Conservation (phyloP, 345 rosid species). For the Syzygium aqueum region DNA sequence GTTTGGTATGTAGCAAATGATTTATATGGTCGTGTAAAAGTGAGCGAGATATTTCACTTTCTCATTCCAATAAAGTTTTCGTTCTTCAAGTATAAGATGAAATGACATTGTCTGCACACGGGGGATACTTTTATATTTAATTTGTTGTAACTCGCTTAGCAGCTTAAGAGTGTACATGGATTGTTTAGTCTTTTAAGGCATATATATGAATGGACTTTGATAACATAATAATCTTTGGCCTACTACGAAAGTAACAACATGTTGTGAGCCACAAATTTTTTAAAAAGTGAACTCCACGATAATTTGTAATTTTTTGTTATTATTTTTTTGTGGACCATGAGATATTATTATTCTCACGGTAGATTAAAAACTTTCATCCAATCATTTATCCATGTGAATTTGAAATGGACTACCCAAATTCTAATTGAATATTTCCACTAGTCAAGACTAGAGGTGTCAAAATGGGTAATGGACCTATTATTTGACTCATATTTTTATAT, state of each 20-base stretch:
- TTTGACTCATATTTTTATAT: too few relatives aligned
- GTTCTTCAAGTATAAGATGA: background rate
- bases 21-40: too few relatives aligned
- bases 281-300: fast-evolving
- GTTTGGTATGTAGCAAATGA: background rate
- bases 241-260: too few relatives aligned
- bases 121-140: too few relatives aligned
- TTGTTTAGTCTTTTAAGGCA: background rate
- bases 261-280: background rate
- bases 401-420: background rate
- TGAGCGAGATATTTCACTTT: background rate
- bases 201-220: background rate
- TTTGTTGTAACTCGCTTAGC: too few relatives aligned
- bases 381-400: too few relatives aligned
- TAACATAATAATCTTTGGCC: background rate
- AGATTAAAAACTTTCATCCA: too few relatives aligned
- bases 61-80: background rate
- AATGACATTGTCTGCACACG: too few relatives aligned
- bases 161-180: too few relatives aligned
- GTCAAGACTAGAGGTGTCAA: background rate
- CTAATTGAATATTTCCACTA: background rate
- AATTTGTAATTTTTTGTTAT: background rate
- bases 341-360: fast-evolving
- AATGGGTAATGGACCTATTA: too few relatives aligned
- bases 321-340: too few relatives aligned